These are phyloP conservation scores for Agaricus subrufescens DNA, from an alignment of 768 basidiomycete genomes.

Conservation along the genomic window DNA sequence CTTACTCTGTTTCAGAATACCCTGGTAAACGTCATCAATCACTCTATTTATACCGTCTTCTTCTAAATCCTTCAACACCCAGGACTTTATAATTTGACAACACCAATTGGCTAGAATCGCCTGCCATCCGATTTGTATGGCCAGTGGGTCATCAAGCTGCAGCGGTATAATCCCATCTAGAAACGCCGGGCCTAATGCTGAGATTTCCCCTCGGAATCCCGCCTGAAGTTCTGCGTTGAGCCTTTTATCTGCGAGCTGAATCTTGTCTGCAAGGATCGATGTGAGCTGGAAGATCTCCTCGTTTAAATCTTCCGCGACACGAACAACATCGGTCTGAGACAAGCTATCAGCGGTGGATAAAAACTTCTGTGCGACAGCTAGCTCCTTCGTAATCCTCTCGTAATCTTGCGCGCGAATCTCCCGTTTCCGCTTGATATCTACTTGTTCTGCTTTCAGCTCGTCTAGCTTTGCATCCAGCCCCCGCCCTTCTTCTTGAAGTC, in stretches of 20 bases:
- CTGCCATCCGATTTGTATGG: slow-evolving; percentile 10
- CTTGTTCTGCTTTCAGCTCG: slow-evolving; percentile 13
- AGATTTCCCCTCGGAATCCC: neutral
- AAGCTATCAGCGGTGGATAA: slow-evolving; percentile 38
- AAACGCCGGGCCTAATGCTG: neutral
- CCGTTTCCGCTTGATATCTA: slow-evolving; percentile 16
- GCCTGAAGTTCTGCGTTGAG: neutral
- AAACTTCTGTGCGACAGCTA: slow-evolving; percentile 38
- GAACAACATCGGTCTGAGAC: slow-evolving; percentile 40
- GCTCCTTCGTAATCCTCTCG: slow-evolving; percentile 29
- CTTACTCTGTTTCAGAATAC: neutral
- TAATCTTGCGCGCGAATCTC: slow-evolving; percentile 21
- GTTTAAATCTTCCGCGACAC: slow-evolving; percentile 36
- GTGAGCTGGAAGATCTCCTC: slow-evolving; percentile 43
- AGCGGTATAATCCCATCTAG: neutral
- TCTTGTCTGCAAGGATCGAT: slow-evolving; percentile 36
- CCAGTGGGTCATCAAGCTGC: neutral
- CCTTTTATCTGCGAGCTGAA: neutral
- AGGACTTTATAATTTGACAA: neutral
- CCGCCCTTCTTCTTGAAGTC: neutral
- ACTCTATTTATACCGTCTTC: neutral
- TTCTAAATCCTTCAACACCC: neutral
- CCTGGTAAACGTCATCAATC: neutral
- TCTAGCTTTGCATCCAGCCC: neutral
- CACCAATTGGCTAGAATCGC: slow-evolving; percentile 1